Evolutionary conservation across 1,284 basidiomycete genomes (phyloP), one percentile per base, ranked within the genome.

Genomic region (Mrakiaceae sp.): DNA sequence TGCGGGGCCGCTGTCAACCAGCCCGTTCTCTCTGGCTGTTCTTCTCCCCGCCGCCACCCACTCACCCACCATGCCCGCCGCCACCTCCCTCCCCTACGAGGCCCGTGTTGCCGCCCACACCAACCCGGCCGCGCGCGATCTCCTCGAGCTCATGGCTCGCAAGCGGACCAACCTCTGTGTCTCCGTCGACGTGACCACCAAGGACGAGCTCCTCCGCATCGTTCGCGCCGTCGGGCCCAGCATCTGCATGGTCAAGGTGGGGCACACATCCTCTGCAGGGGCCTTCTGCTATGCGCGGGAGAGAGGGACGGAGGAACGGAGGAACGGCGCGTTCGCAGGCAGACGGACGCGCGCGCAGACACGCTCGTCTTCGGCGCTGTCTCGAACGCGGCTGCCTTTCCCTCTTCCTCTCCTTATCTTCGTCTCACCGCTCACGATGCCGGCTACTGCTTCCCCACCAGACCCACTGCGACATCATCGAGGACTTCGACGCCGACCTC

Each of bases 391-490:
- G 12, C 50, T 56, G n/a, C 27, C 60, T n/a, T 11, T 51, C 14
- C 9, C 43, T 42, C 42, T 50, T 14, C 5, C 4, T 55, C 39
- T 12, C 10, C 52, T 16, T 62, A 5, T 52, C 40, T 48, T 11
- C 39, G 40, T 52, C 60, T 47, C 46, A 8, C 39, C 16, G n/a
- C 40, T 43, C 39, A 16, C 5, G 16, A 27, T 39, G 39, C 12
- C 5, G 8, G 16, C 8, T 14, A 14, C 49, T 57, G 39, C 7
- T 63, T 53, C 40, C 4, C 11, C 3, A 11, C 5, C 66, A 98
- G 94, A 98, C 96, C 0, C 96, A 99, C 76, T 84, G 98, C 69
- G 96, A 98, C 75, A 90, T 98, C 69, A 82, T 98, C 61, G 86
- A 92, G 71, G 93, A 98, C 77, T 98, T 95, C 73, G 86, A 92